Evolutionary conservation across 352 stramenopile genomes (phyloP).

Genomic region (Globisporangium nodosum): DNA sequence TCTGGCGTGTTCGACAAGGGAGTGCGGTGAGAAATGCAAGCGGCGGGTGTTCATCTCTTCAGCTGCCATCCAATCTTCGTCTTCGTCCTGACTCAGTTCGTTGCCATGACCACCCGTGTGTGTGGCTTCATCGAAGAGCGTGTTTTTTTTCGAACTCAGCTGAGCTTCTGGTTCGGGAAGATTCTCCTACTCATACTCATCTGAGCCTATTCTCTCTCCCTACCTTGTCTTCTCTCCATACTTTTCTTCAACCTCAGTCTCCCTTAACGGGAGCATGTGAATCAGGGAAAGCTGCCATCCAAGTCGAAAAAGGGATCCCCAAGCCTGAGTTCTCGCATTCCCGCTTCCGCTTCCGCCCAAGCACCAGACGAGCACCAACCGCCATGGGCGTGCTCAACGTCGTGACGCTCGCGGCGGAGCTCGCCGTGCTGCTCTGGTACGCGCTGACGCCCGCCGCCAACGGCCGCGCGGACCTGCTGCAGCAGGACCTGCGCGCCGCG

Average conservation of each 20-base stretch:
- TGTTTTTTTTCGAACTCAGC: background rate
- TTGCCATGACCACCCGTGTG: background rate
- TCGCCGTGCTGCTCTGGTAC: slow-evolving; percentile 58
- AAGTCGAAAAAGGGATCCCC: no score
- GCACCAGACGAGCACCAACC: background rate
- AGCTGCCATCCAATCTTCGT: background rate
- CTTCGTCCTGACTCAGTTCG: background rate
- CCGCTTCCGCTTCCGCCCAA: background rate
- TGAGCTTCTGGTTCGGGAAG: no score
- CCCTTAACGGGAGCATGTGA: no score
- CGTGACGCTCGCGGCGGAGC: slow-evolving; percentile 47
- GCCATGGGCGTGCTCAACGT: slow-evolving; percentile 68
- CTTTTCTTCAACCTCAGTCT: no score
- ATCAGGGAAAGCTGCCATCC: no score
- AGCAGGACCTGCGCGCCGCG: slow-evolving; percentile 25
- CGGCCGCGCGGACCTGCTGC: slow-evolving; percentile 23
- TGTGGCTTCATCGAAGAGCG: no score
- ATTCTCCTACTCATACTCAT: no score
- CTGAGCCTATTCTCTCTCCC: no score
- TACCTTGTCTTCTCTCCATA: no score
- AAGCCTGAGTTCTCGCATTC: background rate
- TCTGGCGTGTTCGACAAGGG: background rate
- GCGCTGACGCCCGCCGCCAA: slow-evolving; percentile 30
- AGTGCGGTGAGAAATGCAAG: background rate
- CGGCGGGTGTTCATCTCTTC: no score